Evolutionary conservation across 2,329 filamentous ascomycete genomes (phyloP).

Genomic region (Cladophialophora immunda): DNA sequence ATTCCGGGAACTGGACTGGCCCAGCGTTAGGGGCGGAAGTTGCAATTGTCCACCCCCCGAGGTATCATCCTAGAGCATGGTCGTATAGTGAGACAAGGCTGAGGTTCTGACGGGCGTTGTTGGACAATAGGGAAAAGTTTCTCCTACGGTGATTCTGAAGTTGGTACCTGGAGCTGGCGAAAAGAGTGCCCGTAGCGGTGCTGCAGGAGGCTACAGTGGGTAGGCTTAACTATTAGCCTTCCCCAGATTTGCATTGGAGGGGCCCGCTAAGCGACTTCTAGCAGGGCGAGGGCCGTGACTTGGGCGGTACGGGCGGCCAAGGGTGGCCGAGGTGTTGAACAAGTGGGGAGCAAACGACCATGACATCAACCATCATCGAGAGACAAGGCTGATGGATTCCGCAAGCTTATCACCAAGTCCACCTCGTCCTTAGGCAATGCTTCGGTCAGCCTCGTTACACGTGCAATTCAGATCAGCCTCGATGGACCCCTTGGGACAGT

Average conservation of each 20-base stretch:
- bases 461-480: background rate
- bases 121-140: constrained; percentile 2
- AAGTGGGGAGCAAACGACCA: background rate
- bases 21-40: background rate
- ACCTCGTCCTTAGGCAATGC: constrained; percentile 13
- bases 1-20: background rate
- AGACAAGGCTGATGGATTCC: background rate
- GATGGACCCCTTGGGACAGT: constrained; percentile 5
- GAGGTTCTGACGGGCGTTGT: background rate
- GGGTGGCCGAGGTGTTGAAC: background rate
- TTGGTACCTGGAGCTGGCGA: background rate
- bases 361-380: background rate
- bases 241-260: constrained; percentile 14
- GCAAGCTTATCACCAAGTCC: background rate
- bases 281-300: background rate
- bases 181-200: constrained; percentile 9
- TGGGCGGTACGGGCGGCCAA: background rate
- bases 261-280: background rate
- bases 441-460: constrained; percentile 14
- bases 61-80: background rate
- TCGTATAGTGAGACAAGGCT: background rate
- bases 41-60: background rate
- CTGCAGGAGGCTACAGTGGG: background rate
- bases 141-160: background rate
- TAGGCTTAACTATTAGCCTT: constrained; percentile 22